Percentiles rank a stretch among this genome's conserved stretches.
These are phyloP conservation scores for Emmonsiellopsis sp. DNA, from an alignment of 2,329 filamentous ascomycete species.

Conservation along the genomic window DNA sequence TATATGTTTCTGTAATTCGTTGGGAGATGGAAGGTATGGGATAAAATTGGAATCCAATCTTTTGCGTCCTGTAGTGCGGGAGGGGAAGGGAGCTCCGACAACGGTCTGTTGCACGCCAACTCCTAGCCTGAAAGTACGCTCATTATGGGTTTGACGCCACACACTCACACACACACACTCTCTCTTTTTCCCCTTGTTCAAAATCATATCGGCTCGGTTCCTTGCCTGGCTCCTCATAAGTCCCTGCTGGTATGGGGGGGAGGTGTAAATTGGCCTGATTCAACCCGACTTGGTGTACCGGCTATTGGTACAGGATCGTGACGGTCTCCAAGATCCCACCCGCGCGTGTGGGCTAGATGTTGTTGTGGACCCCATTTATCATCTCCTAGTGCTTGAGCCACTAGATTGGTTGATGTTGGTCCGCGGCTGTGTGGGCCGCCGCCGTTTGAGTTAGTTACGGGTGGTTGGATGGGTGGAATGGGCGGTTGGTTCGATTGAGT, in stretches of 20 bases:
- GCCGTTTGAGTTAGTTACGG: background rate
- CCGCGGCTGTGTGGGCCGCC: too few relatives aligned
- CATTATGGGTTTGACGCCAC: too few relatives aligned
- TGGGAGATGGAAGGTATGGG: too few relatives aligned
- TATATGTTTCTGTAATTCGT: too few relatives aligned
- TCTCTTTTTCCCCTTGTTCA: too few relatives aligned
- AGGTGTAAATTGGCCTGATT: background rate
- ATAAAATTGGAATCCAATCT: too few relatives aligned
- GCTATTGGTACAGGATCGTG: background rate
- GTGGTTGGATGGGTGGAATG: background rate
- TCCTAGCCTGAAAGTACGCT: too few relatives aligned
- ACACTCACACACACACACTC: too few relatives aligned
- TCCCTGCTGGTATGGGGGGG: background rate
- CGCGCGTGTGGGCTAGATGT: background rate
- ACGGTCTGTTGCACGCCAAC: too few relatives aligned
- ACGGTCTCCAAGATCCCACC: background rate
- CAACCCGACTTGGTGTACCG: background rate
- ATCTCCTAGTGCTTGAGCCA: background rate
- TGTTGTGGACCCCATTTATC: conserved; percentile 2
- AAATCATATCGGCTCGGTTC: background rate
- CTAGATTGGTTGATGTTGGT: background rate
- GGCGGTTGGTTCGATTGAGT: conserved; percentile 28
- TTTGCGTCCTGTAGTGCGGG: too few relatives aligned
- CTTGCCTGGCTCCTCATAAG: background rate
- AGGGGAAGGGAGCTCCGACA: too few relatives aligned